Conservation (phyloP, 192 early-diverging fungal genomes). For the Linnemannia zychae region DNA sequence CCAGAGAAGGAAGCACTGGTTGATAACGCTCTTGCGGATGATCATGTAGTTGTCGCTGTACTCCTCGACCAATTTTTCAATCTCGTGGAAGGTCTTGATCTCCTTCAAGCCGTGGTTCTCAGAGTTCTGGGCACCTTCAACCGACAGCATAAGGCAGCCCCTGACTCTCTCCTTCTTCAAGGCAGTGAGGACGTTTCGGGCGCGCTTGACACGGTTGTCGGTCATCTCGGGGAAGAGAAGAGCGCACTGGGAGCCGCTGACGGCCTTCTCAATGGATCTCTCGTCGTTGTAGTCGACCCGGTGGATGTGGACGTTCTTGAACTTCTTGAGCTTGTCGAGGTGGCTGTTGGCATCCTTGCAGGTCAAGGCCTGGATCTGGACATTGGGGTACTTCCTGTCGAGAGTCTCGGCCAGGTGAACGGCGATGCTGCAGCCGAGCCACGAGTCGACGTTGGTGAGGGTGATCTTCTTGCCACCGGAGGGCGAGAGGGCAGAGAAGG, state of each 20-base stretch:
- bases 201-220: slow-evolving; percentile 30
- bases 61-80: slow-evolving; percentile 18
- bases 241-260: slow-evolving; percentile 7
- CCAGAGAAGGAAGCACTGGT: slow-evolving; percentile 41
- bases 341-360: slow-evolving; percentile 17
- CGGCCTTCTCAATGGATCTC: slow-evolving; percentile 12
- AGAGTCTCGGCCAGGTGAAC: slow-evolving; percentile 22
- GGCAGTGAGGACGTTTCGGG: slow-evolving; percentile 20
- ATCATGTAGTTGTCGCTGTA: slow-evolving; percentile 20
- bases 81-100: slow-evolving; percentile 29
- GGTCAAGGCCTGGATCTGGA: slow-evolving; percentile 22
- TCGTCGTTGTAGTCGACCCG: slow-evolving; percentile 29
- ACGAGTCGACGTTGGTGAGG: slow-evolving; percentile 28
- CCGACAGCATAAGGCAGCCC: slow-evolving; percentile 22
- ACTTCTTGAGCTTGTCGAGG: slow-evolving; percentile 31
- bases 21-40: slow-evolving; percentile 30
- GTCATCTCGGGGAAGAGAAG: slow-evolving; percentile 31
- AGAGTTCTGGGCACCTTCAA: slow-evolving; percentile 3
- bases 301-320: slow-evolving; percentile 34
- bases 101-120: slow-evolving; percentile 13
- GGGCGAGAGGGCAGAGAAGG: not conserved
- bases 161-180: slow-evolving; percentile 24
- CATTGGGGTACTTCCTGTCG: slow-evolving; percentile 24
- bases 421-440: slow-evolving; percentile 28
- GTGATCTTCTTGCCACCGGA: slow-evolving; percentile 6